A percentile compares a stretch with the other conserved stretches of the same genome.
Conservation (phyloP, 2,329 filamentous ascomycete genomes). For the Pyrenophora tritici-repentis region DNA sequence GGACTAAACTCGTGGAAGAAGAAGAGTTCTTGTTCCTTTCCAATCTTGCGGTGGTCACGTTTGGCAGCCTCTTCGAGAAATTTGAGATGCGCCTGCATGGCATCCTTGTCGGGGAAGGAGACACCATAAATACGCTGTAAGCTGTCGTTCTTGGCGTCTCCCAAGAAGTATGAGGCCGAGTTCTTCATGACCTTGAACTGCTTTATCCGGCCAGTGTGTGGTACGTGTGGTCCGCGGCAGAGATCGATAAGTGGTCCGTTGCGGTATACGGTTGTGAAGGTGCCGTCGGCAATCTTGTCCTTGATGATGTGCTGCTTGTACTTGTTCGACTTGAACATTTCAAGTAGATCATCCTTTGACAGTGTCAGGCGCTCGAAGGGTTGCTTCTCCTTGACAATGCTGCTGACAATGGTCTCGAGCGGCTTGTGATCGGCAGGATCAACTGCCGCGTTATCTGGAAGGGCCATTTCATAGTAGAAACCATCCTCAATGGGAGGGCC, state of each 20-base stretch:
- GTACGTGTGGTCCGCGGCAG: conserved; percentile 92
- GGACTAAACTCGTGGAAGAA: conserved; percentile 96
- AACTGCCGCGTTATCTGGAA: conserved; percentile 72
- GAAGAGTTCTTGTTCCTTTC: conserved; percentile 94
- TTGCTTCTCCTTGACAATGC: conserved; percentile 95
- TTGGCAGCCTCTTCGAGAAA: conserved; percentile 98
- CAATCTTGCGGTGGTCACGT: conserved; percentile 92
- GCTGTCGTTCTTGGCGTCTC: conserved; percentile 90
- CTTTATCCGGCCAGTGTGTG: conserved; percentile 91
- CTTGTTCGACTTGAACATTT: conserved; percentile 98
- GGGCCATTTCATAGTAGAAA: conserved; percentile 97
- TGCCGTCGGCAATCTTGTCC: conserved; percentile 86
- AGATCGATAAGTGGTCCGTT: conserved; percentile 94
- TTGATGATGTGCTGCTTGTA: conserved; percentile 99
- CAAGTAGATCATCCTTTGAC: conserved; percentile 86
- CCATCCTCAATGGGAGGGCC: conserved; percentile 89
- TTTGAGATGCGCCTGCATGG: conserved; percentile 88
- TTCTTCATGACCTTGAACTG: conserved; percentile 92
- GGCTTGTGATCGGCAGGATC: conserved; percentile 80
- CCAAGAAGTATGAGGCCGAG: conserved; percentile 87
- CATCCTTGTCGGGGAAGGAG: conserved; percentile 96
- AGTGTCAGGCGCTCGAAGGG: conserved; percentile 87
- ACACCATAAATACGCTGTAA: conserved; percentile 96
- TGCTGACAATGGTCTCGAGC: conserved; percentile 77
- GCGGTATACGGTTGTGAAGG: conserved; percentile 90